Evolutionary conservation across 140 eudicot species (phyloP).

Genomic region (Senecio squalidus): DNA sequence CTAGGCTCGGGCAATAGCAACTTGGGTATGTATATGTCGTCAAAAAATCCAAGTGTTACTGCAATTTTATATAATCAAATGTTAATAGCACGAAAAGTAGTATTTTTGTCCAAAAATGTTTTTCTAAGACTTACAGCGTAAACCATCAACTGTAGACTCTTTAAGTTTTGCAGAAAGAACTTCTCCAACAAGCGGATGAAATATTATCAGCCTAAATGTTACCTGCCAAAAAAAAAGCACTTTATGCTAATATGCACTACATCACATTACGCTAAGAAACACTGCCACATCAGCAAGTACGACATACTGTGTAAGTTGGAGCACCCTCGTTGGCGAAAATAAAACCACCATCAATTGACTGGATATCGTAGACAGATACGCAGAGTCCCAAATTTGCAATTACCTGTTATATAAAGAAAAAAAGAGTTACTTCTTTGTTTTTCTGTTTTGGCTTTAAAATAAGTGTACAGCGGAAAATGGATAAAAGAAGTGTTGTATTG

Average conservation of each 20-base stretch:
- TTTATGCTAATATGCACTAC: neutral
- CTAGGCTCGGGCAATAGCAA: slow-evolving; percentile 52
- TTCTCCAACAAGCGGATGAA: slow-evolving; percentile 81
- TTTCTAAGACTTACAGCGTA: slow-evolving; percentile 66
- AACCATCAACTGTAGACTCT: slow-evolving; percentile 56
- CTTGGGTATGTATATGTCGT: slow-evolving; percentile 73
- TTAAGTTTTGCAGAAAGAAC: slow-evolving; percentile 60
- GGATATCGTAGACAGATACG: slow-evolving; percentile 69
- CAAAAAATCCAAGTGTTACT: slow-evolving; percentile 97
- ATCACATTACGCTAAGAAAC: neutral
- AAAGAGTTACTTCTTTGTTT: neutral
- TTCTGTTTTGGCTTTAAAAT: neutral
- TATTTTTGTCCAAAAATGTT: too few relatives aligned
- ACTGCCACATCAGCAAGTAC: neutral
- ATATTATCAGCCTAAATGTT: slow-evolving; percentile 67
- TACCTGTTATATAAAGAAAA: slow-evolving; percentile 33
- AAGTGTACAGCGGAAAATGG: neutral
- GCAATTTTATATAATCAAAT: slow-evolving; percentile 26
- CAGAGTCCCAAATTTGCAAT: slow-evolving; percentile 74
- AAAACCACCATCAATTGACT: slow-evolving; percentile 69
- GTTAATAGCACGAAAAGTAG: too few relatives aligned
- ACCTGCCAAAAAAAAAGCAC: slow-evolving; percentile 47
- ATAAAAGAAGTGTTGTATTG: too few relatives aligned
- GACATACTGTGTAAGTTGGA: slow-evolving; percentile 68
- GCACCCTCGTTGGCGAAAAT: slow-evolving; percentile 70